Base-by-base conservation (phyloP, 2,329 filamentous ascomycete species). In the Stemphylium lycopersici region DNA sequence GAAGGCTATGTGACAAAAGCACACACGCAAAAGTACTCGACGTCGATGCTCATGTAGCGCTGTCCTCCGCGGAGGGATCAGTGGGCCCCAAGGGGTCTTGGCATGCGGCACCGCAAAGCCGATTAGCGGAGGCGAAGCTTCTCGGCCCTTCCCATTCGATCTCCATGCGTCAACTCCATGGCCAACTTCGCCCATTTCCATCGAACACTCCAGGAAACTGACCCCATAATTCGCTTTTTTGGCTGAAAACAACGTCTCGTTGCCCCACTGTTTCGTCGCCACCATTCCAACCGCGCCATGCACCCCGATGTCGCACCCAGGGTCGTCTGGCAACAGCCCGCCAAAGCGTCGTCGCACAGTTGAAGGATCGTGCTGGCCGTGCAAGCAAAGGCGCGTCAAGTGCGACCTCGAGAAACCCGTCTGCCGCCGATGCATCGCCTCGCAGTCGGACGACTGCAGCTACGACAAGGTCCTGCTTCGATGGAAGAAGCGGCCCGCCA, bases 401-500 rank as follows among this genome's bases (percentile, higher is more conserved):
- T 55, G 48, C 43, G 52, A 55, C 11, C 46, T 55, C 6, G 24
- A 42, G 37, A 55, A 55, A 24, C 52, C 52, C 12, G 31, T 24
- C 26, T 55, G 52, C 26, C 48, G 42, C n/a, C 48, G 48, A n/a
- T 55, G 52, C 13, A 34, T 45, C 37, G 24, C 29, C 16, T 55
- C 47, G 5, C 8, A 24, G 18, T 42, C 52, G n/a, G 47, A 55
- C 20, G 52, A 55, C 13, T 55, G 52, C 41, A 46, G 47, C 48
- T 55, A 55, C 37, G 47, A 55, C 41, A 55, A 46, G 37, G 31
- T 51, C 5, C 47, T 51, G 32, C 48, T 55, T 11, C 50, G 42
- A 22, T 55, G 52, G 52, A 51, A 52, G 53, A 48, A 52, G 48
- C 53, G 53, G n/a, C 53, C 48, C 43, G 53, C 53, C 8, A 56